phyloP scores from a whole-genome alignment of 768 basidiomycete genomes.

The Boletus rubropictus region DNA sequence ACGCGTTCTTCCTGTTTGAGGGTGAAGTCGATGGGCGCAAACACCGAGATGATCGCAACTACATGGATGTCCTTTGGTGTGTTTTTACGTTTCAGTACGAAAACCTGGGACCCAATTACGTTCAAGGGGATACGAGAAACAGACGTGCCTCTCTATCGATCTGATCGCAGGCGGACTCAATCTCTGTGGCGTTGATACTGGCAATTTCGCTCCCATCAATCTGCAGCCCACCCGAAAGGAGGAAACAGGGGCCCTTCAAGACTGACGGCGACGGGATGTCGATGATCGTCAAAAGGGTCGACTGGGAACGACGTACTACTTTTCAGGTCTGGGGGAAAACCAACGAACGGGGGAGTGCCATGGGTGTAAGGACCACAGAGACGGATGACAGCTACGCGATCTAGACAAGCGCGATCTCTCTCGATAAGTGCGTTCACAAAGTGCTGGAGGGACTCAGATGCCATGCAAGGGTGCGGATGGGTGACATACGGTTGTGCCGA shows the following conservation, averaged over 20 bases:
- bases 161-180: conserved; percentile 37
- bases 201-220: conserved; percentile 45
- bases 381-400: conserved; percentile 58
- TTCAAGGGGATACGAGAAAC: neutral
- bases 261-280: conserved; percentile 11
- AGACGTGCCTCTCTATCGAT: conserved; percentile 31
- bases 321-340: conserved; percentile 39
- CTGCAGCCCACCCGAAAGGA: conserved; percentile 38
- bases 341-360: conserved; percentile 53
- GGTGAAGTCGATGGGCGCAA: conserved; percentile 42
- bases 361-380: conserved; percentile 55
- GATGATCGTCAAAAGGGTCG: neutral
- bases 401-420: conserved; percentile 45
- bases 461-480: too few relatives aligned
- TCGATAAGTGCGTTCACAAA: conserved; percentile 61
- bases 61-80: conserved; percentile 20
- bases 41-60: conserved; percentile 45
- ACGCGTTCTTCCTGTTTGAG: conserved; percentile 45
- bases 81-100: conserved; percentile 6
- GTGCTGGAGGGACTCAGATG: conserved; percentile 27
- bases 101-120: neutral
- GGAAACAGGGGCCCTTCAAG: conserved; percentile 27
- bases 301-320: conserved; percentile 20
- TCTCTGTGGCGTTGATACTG: conserved; percentile 38
- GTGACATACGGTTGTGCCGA: conserved; percentile 52